Evolutionary conservation across 495 filamentous ascomycete species (phyloP), one percentile per base, ranked within the genome.

Genomic region (Penicillium nucicola): DNA sequence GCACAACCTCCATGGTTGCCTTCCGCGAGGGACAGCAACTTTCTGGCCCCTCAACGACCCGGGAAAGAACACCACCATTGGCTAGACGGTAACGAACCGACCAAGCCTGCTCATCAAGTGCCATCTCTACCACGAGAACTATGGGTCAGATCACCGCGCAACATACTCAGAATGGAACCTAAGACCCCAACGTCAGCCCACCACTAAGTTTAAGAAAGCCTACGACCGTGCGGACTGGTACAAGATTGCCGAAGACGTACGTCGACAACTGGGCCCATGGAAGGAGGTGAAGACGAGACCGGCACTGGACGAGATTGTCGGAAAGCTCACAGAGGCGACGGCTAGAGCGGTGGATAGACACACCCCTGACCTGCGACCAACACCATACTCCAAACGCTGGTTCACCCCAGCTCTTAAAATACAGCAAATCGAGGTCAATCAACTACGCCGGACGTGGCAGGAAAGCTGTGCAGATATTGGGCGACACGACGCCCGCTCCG

Each of bases 81-180:
- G 58, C 33, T 55, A 42, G 32, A 61, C 48, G 15, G 42, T 53
- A 14, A 58, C 51, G 18, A 32, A 61, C 18, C 34, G 30, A 11
- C 48, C 48, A 6, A 55, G 46, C 2, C 12, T 47, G 15, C 50
- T 61, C 14, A 17, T 53, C 17, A 57, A 54, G 45, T 61, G 46
- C 25, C 49, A 61, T 4, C 53, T 61, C 2, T 57, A 61, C 42
- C 53, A 61, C 38, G 54, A 61, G 2, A 55, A 54, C 43, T 61
- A 60, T 13, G 57, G 57, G 14, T 56, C 50, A 13, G 49, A 60
- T 20, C 53, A 60, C 35, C 45, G 42, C 12, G 54, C 53, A 0
- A 61, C 42, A 7, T 61, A 61, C 18, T 61, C 53, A 15, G 58
- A 64, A 48, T 67, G 51, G 60, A 50, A 46, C 32, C 44, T 67